Base-by-base conservation (phyloP, 2,329 filamentous ascomycete species). In the Clarireedia sp. region DNA sequence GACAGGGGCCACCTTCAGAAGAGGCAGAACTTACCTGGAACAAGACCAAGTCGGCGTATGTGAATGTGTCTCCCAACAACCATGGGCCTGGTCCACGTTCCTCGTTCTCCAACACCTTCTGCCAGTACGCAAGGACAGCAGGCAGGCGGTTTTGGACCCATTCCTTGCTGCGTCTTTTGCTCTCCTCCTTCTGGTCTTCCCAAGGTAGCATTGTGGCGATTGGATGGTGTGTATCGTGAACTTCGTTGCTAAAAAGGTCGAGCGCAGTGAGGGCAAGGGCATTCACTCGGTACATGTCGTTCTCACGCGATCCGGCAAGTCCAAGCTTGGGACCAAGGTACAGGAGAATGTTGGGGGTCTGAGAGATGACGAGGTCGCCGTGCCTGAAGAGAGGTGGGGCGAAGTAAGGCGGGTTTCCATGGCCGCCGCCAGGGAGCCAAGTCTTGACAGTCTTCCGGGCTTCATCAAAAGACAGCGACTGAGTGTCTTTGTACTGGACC, bases 171-270 rank as follows among this genome's bases (percentile, higher is more conserved):
- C 76, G 79, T 57, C 74, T 75, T 65, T 82, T 71, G 16, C 82
- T 75, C 67, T 89, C 87, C 0, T 75, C 72, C 68, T 85, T 89
- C 70, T 92, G 88, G 24, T 90, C 85, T 65, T 90, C 86, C 64
- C 90, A 92, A 68, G 84, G 86, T 4, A 78, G 67, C 1, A 69
- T 66, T 0, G 72, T 66, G 1, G 80, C 76, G 51, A 89, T 73
- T 1, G 88, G 88, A 65, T 92, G 88, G 67, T 92, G 88, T 0
- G 75, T 77, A 0, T 26, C 24, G 24, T 26, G 24, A 26, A 26
- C 24, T 26, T 26, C 24, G 8, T 26, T 26, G 24, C 24, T 26
- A 8, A 26, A 7, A 26, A 26, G 24, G 24, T 26, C 24, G 24
- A 26, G 24, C 24, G 24, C 24, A 5, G 24, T 26, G 24, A 26